A percentile compares a stretch with the other conserved stretches of the same genome.
These are phyloP conservation scores for Ganoderma sp. DNA, from an alignment of 1,284 basidiomycete species.

Conservation along the genomic window DNA sequence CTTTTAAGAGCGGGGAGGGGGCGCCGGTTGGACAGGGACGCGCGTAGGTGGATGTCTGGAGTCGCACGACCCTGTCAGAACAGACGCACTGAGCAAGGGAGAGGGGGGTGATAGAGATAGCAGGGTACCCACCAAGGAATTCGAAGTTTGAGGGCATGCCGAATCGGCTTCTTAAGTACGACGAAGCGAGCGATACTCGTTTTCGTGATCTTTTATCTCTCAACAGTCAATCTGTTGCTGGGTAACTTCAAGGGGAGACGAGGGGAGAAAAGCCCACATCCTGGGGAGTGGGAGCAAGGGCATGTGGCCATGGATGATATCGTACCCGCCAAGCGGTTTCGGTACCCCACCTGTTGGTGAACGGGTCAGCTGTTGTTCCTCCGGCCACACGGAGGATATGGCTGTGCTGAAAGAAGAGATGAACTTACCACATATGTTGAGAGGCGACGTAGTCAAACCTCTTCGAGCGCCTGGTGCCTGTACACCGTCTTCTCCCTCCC, in stretches of 20 bases:
- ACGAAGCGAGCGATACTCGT: background rate
- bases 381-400: background rate
- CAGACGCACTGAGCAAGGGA: background rate
- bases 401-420: background rate
- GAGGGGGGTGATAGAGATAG: background rate
- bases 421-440: background rate
- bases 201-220: background rate
- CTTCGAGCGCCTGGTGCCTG: background rate
- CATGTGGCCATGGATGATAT: background rate
- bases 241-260: background rate
- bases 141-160: background rate
- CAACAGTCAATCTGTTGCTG: background rate
- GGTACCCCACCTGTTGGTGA: conserved; percentile 1
- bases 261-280: background rate
- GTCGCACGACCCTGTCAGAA: conserved; percentile 8
- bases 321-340: background rate
- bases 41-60: background rate
- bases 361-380: conserved; percentile 1
- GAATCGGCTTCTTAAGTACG: conserved; percentile 6
- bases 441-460: background rate
- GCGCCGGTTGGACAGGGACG: background rate
- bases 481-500: background rate
- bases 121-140: background rate
- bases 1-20: conserved; percentile 1
- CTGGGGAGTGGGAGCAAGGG: background rate